Evolutionary conservation across 176 grass and related monocot species (phyloP).

Genomic region (Carex kokanica): DNA sequence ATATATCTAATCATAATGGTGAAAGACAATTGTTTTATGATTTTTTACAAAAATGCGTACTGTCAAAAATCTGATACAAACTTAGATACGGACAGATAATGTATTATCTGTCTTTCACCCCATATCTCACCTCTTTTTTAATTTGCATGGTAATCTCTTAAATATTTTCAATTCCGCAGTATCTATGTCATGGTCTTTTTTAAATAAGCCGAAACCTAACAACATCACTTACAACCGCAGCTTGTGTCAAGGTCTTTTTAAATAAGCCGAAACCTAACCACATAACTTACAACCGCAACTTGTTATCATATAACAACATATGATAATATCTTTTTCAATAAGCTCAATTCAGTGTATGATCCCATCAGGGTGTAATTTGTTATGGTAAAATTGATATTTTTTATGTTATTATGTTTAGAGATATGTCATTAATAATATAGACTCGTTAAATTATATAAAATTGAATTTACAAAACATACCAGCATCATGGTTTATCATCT

Average conservation of each 20-base stretch:
- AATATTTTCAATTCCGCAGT: not conserved
- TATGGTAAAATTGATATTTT: not conserved
- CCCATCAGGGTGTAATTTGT: not conserved
- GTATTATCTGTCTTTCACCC: not conserved
- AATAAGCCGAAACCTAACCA: not conserved
- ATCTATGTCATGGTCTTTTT: not conserved
- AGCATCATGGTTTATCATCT: slow-evolving; percentile 2
- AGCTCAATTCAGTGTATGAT: not conserved
- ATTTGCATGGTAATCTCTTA: not conserved
- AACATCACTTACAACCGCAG: not conserved
- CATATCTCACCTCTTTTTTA: not conserved
- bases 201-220: not conserved
- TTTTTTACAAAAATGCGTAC: not conserved
- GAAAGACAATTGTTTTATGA: not conserved
- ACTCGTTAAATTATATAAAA: not conserved
- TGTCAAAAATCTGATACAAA: not conserved
- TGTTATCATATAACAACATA: not conserved
- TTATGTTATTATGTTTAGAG: not conserved
- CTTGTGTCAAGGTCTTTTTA: not conserved
- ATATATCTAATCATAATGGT: not conserved
- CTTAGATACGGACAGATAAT: not conserved
- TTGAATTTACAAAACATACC: not conserved
- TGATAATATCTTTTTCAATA: not conserved
- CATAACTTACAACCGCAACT: not conserved
- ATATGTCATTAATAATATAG: not conserved